Conservation (phyloP, 345 rosid genomes). For the Melaleuca alternifolia region DNA sequence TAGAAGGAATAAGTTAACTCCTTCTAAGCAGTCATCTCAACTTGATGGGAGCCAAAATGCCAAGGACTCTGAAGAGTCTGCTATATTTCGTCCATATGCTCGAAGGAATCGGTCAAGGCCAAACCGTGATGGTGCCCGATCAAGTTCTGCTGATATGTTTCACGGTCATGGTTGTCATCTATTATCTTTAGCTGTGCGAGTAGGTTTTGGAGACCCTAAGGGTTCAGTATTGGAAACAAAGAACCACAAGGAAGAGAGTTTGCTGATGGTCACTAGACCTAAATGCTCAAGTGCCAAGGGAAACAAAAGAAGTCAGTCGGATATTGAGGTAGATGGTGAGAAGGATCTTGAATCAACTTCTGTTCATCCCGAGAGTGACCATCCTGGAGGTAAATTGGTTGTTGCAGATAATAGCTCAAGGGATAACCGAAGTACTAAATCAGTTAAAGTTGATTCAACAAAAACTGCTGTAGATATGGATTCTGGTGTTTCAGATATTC, state of each 20-base stretch:
- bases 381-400: constrained; percentile 29
- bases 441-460: constrained; percentile 17
- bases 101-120: constrained; percentile 84
- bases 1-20: constrained; percentile 37
- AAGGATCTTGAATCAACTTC: constrained; percentile 19
- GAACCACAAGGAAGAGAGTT: constrained; percentile 40
- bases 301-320: constrained; percentile 27
- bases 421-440: constrained; percentile 14
- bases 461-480: neutral
- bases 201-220: constrained; percentile 45
- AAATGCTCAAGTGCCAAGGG: constrained; percentile 33
- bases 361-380: constrained; percentile 18
- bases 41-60: constrained; percentile 45
- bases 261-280: constrained; percentile 23
- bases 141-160: constrained; percentile 57
- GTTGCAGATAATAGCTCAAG: constrained; percentile 10
- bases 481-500: neutral
- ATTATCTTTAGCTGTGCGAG: constrained; percentile 37
- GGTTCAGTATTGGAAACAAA: constrained; percentile 37
- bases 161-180: constrained; percentile 63
- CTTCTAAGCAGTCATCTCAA: constrained; percentile 58
- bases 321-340: constrained; percentile 32
- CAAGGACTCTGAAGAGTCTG: constrained; percentile 92
- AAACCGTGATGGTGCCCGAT: constrained; percentile 69
- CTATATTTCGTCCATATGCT: constrained; percentile 88